Evolutionary conservation across 257 asterid genomes (phyloP).

Genomic region (Leptodermis oblonga): DNA sequence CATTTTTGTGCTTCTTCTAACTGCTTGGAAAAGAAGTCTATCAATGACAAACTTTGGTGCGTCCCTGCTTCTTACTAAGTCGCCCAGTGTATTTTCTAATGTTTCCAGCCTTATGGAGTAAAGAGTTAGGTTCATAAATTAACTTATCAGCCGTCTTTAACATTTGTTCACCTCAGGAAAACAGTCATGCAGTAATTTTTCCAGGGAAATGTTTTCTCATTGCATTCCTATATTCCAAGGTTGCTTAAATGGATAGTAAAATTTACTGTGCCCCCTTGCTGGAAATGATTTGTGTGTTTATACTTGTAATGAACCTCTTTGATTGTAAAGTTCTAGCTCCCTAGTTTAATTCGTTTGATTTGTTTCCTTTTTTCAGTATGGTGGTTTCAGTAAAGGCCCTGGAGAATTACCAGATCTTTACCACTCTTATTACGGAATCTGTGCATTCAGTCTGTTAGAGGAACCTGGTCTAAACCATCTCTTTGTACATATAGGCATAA

Average conservation of each 20-base stretch:
- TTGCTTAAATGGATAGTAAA: neutral
- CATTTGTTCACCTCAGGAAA: neutral
- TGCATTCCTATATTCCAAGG: neutral
- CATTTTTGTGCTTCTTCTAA: neutral
- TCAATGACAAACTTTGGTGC: neutral
- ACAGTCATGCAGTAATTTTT: neutral
- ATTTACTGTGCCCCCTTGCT: neutral
- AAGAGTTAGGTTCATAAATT: neutral
- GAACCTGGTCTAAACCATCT: slow-evolving; percentile 60
- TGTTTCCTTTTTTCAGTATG: slow-evolving; percentile 47
- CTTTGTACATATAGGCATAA: slow-evolving; percentile 62
- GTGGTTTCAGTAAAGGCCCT: slow-evolving; percentile 93
- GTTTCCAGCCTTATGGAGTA: neutral
- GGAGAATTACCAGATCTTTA: slow-evolving; percentile 75
- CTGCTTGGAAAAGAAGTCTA: neutral
- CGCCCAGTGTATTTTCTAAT: neutral
- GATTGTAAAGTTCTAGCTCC: neutral
- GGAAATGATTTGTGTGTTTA: neutral
- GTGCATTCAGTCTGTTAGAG: slow-evolving; percentile 74
- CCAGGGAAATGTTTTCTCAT: neutral
- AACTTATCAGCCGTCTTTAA: neutral
- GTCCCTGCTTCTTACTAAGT: neutral
- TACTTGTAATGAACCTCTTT: neutral
- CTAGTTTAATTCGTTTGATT: neutral
- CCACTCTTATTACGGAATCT: slow-evolving; percentile 79